Base-by-base conservation (phyloP, 116 monocot species). In the Cymodocea nodosa region DNA sequence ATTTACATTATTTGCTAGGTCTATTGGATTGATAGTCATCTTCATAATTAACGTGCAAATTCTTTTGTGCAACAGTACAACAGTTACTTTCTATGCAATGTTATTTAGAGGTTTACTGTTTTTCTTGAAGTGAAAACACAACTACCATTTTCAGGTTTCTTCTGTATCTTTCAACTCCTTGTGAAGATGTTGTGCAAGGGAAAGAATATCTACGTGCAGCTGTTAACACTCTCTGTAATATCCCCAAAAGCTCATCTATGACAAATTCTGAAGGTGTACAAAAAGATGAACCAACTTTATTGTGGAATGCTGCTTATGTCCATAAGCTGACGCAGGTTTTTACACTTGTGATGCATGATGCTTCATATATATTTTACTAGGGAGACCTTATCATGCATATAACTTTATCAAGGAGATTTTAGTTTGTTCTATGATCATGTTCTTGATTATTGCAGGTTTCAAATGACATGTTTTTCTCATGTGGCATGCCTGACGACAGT, bases 261-360 rank as follows among this genome's bases (percentile, higher is more conserved):
- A 58, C 58, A 44, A 44, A 39, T 60, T 56, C 60, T 56, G 71
- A 71, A 64, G 56, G 20, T 50, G 35, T 68, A 52, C 75, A 60
- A 68, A 77, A 67, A 70, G 48, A 49, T 30, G 85, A 80, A 49
- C 80, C 76, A 14, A 70, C 67, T 65, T 18, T 92, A 61, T 50
- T 88, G 52, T 98, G 97, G 97, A 89, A 82, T 80, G 73, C 69
- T 52, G 49, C 82, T 13, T 92, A 82, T 68, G 71, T 82, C 57
- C 97, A 98, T 54, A 81, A 98, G 72, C 51, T 89, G 30, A 66
- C 59, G 56, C 66, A 92, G 85, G 92, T 91, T 35, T 57, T 52
- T 15, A 68, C 36, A 15, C 24, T 36, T 37, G n/a, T 30, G 30
- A 30, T 30, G 30, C 30, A 30, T 30, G 13, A 17, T 20, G 9